phyloP scores from a whole-genome alignment of 2,329 filamentous ascomycete genomes.

The Lachnum nothofagi region DNA sequence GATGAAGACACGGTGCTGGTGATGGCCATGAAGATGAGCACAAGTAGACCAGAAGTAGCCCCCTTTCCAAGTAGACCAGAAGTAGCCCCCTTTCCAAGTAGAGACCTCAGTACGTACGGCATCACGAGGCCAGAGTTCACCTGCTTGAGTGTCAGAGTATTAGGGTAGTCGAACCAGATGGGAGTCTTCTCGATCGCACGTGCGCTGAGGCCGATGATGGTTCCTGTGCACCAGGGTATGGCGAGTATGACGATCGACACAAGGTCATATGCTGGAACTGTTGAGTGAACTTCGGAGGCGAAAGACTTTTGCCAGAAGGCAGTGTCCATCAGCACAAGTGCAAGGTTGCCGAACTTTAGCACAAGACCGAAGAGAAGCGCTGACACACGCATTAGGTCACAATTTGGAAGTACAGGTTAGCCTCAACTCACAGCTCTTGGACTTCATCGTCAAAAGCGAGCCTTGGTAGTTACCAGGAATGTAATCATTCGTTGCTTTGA shows the following conservation, averaged over 20 bases:
- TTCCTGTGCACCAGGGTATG: conserved; percentile 36
- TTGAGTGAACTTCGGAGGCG: conserved; percentile 42
- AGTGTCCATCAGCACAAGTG: conserved; percentile 35
- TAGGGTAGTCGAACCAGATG: neutral
- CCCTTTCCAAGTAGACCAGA: conserved; percentile 36
- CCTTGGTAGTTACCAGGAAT: conserved; percentile 44
- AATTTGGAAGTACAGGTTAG: conserved; percentile 43
- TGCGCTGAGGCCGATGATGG: neutral
- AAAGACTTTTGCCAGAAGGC: conserved; percentile 51
- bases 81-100: conserved; percentile 29
- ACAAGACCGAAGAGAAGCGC: neutral
- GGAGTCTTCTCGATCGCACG: neutral
- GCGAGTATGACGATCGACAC: conserved; percentile 45
- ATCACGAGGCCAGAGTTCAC: conserved; percentile 23
- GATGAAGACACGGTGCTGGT: conserved; percentile 46
- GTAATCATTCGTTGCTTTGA: conserved; percentile 38
- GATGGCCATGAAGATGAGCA: conserved; percentile 48
- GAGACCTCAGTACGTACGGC: conserved; percentile 30
- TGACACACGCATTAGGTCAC: conserved; percentile 36
- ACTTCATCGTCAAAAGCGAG: conserved; percentile 45
- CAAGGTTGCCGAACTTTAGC: neutral
- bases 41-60: conserved; percentile 36
- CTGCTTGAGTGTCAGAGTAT: neutral
- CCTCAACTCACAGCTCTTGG: conserved; percentile 40
- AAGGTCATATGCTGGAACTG: conserved; percentile 39